Evolutionary conservation across 495 filamentous ascomycete genomes (phyloP), one percentile per base, ranked within the genome.

Genomic region (Tirmania nivea): DNA sequence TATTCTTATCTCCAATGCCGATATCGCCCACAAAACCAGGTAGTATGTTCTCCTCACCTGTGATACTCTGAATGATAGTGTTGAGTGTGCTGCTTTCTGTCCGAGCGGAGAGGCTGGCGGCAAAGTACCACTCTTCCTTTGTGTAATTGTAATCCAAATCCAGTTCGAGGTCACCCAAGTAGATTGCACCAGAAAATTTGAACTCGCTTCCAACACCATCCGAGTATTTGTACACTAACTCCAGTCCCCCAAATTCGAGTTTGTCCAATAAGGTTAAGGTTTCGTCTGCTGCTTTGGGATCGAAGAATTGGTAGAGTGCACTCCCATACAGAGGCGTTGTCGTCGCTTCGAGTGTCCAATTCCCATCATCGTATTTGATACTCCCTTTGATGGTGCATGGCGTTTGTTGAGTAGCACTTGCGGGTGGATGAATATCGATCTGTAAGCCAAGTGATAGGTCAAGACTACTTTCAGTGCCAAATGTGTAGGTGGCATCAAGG

Each of bases 191-290:
- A 2, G n/a, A 37, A 34, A 60, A 54, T 1, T 6, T 34, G 42
- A 67, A 65, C 6, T 10, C 17, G 21, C 39, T 50, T 34, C 48
- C 51, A 2, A 9, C 35, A 25, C 17, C 35, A 16, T 48, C 45
- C 3, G 50, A 10, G 35, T 59, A 66, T 10, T 45, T 56, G 51
- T 66, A 66, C 9, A 10, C 37, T n/a, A 66, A 17, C 21, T 31
- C 47, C 0, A 65, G 47, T 5, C 48, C 10, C 3, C 35, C 10
- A 7, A 65, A 35, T 17, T 53, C 49, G 14, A 65, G 49, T 4
- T 50, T 34, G 17, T 59, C 62, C 1, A 65, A 49, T 12, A 56
- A 36, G 8, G 53, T 42, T 36, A 50, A 35, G 10, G 60, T 54
- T 2, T 49, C 53, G 20, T 54, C 60, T 5, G 16, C 6, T 10